Evolutionary conservation across 495 filamentous ascomycete genomes (phyloP), one percentile per base, ranked within the genome.

Genomic region (Terfezia boudieri): DNA sequence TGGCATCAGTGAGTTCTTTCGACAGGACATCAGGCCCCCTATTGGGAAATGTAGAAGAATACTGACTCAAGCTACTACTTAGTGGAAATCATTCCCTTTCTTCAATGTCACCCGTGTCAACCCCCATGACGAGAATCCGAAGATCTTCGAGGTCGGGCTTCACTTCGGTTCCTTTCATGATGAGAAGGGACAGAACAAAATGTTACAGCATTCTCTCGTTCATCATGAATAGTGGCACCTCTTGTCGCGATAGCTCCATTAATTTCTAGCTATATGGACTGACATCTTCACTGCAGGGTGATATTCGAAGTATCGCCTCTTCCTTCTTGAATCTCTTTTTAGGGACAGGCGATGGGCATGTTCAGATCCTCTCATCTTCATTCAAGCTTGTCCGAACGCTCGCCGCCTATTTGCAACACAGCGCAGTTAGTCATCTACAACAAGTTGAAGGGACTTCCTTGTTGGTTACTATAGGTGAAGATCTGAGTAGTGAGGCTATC

Each of bases 31-130:
- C 26, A 32, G 26, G 7, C 26, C 7, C n/a, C 26, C 26, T 32
- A 4, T 7, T 32, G 1, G 26, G 26, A 32, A 32, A 32, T 32
- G 7, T 1, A 32, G 1, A 32, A 32, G 26, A 32, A 36, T 17
- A 43, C 52, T 53, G 14, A 12, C 17, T 7, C 10, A 53, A 22
- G 49, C 16, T 9, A 12, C 20, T 14, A 11, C 4, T n/a, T 37
- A 98, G 88, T 95, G 92, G 90, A 93, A 94, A 84, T 79, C 84
- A 53, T 96, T 98, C 73, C 87, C 90, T 76, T 96, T 98, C 79
- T 94, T 98, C 74, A 87, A 94, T 67, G 85, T 93, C 66, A 77
- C 80, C 57, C 79, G 81, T 60, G 80, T 96, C 67, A 81, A 82
- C 66, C 74, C 84, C 56, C 57, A 59, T n/a, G 74, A 76, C 55